Base-by-base conservation (phyloP, 2,329 filamentous ascomycete genomes). In the Epichloe typhina region DNA sequence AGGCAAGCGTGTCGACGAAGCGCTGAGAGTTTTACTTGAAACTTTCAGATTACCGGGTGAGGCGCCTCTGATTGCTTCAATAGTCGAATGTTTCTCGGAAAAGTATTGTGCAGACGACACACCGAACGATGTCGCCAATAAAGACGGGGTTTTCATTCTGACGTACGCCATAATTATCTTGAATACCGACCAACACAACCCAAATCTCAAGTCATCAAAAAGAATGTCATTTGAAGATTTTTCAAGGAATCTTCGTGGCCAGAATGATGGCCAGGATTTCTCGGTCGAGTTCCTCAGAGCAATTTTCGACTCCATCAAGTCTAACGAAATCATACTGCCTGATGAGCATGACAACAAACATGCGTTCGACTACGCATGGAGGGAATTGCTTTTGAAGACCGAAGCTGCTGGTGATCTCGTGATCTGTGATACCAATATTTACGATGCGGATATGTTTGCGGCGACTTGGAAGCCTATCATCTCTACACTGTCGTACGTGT, bases 91-190 rank as follows among this genome's bases (percentile, higher is more conserved):
- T 11, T 98, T 98, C 65, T 79, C 88, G 0, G 86, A 91, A 57
- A 88, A 87, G 62, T 98, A 95, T 64, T 86, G 84, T 64, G 70
- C 77, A 8, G 80, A 79, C 53, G 80, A 78, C 5, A 76, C 80
- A 26, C 84, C 86, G 0, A 79, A 85, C 50, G 85, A 83, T 21
- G 82, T 97, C 55, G 85, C 83, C 6, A 83, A 95, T 61, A 85
- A 87, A 59, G 93, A 98, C 64, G 82, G 89, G 7, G 83, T 93
- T 21, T 98, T 87, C 61, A 82, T 98, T 46, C 73, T 98, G 48
- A 91, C 87, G 0, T 98, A 98, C 64, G 93, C 90, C 38, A 94
- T 96, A 61, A 95, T 98, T 65, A 89, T 98, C 80, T 73, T 98
- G 51, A 98, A 98, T 62, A 96, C 91, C 1, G 93, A 98, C 63